Base-by-base conservation (phyloP, 163 green algal genomes). In the Scenedesmus sp. region DNA sequence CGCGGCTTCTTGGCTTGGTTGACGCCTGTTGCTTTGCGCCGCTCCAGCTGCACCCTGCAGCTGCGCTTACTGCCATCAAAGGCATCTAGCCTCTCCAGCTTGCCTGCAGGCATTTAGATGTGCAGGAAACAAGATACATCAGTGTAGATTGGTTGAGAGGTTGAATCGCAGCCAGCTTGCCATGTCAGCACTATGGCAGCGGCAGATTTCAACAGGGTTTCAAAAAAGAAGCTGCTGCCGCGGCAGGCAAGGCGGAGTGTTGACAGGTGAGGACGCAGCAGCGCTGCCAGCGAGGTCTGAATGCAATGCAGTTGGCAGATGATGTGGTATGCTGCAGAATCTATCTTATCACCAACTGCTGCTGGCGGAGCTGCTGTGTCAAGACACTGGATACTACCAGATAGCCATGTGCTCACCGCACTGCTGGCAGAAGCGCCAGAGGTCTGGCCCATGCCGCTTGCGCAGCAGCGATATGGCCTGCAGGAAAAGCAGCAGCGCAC, bases 341-440 rank as follows among this genome's bases (percentile, higher is more conserved):
- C 34, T 70, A 12, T 15, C 10, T 1, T 15, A 70, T 20, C 10
- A 20, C 10, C 62, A 20, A 20, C 10, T 70, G 62, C 62, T 70
- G 62, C 62, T 70, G 62, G 62, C 62, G 34, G 34, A 46, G 34
- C 34, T 46, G 34, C 34, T 46, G 59, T 64, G 59, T 64, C 59
- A 64, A 64, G 8, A 46, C 34, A 46, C 34, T 46, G 34, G 34
- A 46, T 46, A 46, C 34, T 46, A 46, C 34, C 34, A 0, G 0
- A 0, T 46, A 70, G 62, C 0, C 62, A 70, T 0, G 10, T 70
- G 62, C 67, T 23, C 67, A 77, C 67, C 70, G 23, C 70, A 79
- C 26, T 84, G 76, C 34, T 84, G 76, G 12, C 76, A 84, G 34
- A 84, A 84, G 9, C 76, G 76, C 76, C 76, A 84, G 34, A 59